Evolutionary conservation across 805 yeast species (phyloP), one percentile per base, ranked within the genome.

Genomic region (Cyberlindnera subsufficiens): DNA sequence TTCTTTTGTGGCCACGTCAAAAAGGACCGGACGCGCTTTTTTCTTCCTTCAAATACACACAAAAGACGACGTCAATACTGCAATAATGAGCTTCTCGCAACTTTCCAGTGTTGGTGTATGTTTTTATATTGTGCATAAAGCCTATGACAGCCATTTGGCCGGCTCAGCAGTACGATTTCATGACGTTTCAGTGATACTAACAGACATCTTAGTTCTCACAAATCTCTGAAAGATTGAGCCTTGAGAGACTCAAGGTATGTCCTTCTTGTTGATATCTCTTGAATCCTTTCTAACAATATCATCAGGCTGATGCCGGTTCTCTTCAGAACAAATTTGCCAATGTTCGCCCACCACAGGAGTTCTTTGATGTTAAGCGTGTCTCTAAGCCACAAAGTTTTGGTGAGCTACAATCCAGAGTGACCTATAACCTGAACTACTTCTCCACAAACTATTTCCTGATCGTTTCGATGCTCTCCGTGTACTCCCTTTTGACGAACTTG

Each of bases 351-450:
- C 90, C 95, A 34, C 93, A 84, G 64, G 99, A 93, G 63, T 93
- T 93, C 61, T 87, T 93, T 59, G 97, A 93, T 62, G 66, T 86
- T 59, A 85, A 89, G 65, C 82, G 96, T 61, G 64, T 93, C 48
- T 85, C 96, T 31, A 89, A 88, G 63, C 99, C 99, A 17, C 80
- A 77, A 42, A 89, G 88, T 64, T 84, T 89, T 63, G 80, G 84
- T 38, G 99, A 93, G 53, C 71, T 86, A 39, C 99, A 93, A 68
- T 78, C 86, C 54, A 80, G 99, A 64, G 87, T 91, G 34, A 68
- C 83, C 36, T 93, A 78, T 73, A 93, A 93, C 66, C 68, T 93
- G 63, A 80, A 86, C 37, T 85, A 91, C 68, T 93, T 80, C 67
- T 81, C 87, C 45, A 82, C 95, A 42, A 93, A 93, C 68, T 93